Conservation (phyloP, 1,284 basidiomycete species). For the Cystobasidium pallidum region DNA sequence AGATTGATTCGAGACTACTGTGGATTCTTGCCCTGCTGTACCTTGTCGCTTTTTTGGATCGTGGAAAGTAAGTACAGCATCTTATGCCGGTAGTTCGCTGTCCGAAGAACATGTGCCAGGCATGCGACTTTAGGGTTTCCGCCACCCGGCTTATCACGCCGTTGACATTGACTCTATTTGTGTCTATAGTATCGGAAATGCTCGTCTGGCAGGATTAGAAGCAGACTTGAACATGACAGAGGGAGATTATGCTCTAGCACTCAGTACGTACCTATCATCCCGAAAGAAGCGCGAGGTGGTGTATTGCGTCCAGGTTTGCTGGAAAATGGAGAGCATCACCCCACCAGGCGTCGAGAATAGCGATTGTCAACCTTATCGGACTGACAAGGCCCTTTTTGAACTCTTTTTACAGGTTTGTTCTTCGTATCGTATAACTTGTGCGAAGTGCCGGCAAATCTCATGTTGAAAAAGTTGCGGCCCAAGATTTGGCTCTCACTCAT, state of each 20-base stretch:
- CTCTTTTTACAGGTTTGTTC: conserved; percentile 49
- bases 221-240: conserved; percentile 48
- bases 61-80: conserved; percentile 37
- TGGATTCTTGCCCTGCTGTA: conserved; percentile 53
- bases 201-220: conserved; percentile 50
- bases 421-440: conserved; percentile 29
- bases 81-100: too few relatives aligned
- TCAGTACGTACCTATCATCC: too few relatives aligned
- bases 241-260: conserved; percentile 48
- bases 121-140: not conserved
- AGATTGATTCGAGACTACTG: conserved; percentile 51
- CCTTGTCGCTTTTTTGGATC: conserved; percentile 49
- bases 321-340: too few relatives aligned
- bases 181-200: conserved; percentile 46
- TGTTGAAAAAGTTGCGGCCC: conserved; percentile 70
- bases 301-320: too few relatives aligned
- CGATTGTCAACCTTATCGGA: too few relatives aligned
- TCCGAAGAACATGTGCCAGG: not conserved
- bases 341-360: too few relatives aligned
- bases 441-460: conserved; percentile 54
- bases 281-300: too few relatives aligned
- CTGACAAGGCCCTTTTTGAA: not conserved
- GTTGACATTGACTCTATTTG: not conserved
- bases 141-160: not conserved
- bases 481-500: conserved; percentile 65